Percentiles rank a stretch among this genome's conserved stretches.
Conservation (phyloP, 2,329 filamentous ascomycete genomes). For the Tolypocladium cylindrosporum region DNA sequence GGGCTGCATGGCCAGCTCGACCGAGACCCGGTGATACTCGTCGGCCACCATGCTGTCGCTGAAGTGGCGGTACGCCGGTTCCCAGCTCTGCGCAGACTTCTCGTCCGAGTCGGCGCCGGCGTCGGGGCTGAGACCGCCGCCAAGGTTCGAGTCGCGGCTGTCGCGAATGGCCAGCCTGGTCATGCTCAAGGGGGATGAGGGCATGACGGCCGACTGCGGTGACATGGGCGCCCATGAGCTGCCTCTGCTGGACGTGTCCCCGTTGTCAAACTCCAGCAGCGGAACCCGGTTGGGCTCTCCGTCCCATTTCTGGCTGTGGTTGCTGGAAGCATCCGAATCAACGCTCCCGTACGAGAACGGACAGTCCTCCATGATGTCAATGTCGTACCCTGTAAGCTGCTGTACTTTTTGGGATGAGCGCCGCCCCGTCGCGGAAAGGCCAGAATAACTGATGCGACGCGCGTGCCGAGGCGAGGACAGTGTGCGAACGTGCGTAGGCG, state of each 20-base stretch:
- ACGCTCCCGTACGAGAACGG: background rate
- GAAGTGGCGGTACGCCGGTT: slow-evolving; percentile 15
- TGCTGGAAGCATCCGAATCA: slow-evolving; percentile 4
- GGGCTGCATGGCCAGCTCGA: slow-evolving; percentile 16
- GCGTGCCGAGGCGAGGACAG: background rate
- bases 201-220: slow-evolving; percentile 4
- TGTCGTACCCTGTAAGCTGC: slow-evolving; percentile 29
- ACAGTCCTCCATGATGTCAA: slow-evolving; percentile 15
- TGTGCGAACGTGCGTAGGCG: background rate
- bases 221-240: slow-evolving; percentile 12
- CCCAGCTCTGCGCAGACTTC: slow-evolving; percentile 5
- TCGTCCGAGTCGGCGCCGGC: slow-evolving; percentile 2
- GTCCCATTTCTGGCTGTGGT: background rate
- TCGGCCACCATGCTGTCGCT: slow-evolving; percentile 19
- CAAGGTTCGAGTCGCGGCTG: slow-evolving; percentile 2
- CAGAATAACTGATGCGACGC: background rate
- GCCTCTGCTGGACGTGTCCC: slow-evolving; percentile 8
- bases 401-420: slow-evolving; percentile 28
- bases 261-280: slow-evolving; percentile 9
- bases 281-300: slow-evolving; percentile 6
- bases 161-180: slow-evolving; percentile 2
- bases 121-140: background rate
- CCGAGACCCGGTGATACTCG: slow-evolving; percentile 25
- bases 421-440: slow-evolving; percentile 8
- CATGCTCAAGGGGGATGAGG: slow-evolving; percentile 3